Percentiles rank a stretch among this genome's conserved stretches.
Conservation (phyloP, 257 asterid species). For the Nicotiana tomentosiformis region DNA sequence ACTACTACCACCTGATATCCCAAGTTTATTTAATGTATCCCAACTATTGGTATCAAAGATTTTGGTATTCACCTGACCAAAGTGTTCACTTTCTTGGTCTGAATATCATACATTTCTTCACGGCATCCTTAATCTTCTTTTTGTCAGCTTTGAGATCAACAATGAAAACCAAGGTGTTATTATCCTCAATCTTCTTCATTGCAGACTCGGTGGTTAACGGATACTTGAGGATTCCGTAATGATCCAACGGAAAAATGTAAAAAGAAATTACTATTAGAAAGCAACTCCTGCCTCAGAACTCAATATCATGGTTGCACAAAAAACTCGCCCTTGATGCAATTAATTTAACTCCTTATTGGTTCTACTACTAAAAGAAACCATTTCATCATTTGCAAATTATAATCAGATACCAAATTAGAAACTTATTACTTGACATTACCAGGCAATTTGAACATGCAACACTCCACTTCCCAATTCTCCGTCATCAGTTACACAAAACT, state of each 20-base stretch:
- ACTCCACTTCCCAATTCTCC: too few relatives aligned
- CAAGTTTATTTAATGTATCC: not conserved
- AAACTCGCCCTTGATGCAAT: not conserved
- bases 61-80: conserved; percentile 18
- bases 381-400: not conserved
- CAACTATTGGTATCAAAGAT: not conserved
- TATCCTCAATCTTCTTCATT: conserved; percentile 30
- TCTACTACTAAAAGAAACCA: not conserved
- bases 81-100: conserved; percentile 28
- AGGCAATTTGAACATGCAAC: not conserved
- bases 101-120: conserved; percentile 27
- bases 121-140: conserved; percentile 23
- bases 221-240: conserved; percentile 22
- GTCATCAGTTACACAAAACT: too few relatives aligned
- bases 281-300: not conserved
- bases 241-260: not conserved
- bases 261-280: not conserved
- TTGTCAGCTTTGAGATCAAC: conserved; percentile 27
- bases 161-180: conserved; percentile 26
- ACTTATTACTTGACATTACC: not conserved
- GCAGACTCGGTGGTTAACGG: conserved; percentile 27
- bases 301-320: not conserved
- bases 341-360: not conserved
- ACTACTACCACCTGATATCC: not conserved
- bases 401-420: not conserved